These are phyloP conservation scores for Xerocomus spinulosus DNA, from an alignment of 768 basidiomycete genomes.

Conservation along the genomic window DNA sequence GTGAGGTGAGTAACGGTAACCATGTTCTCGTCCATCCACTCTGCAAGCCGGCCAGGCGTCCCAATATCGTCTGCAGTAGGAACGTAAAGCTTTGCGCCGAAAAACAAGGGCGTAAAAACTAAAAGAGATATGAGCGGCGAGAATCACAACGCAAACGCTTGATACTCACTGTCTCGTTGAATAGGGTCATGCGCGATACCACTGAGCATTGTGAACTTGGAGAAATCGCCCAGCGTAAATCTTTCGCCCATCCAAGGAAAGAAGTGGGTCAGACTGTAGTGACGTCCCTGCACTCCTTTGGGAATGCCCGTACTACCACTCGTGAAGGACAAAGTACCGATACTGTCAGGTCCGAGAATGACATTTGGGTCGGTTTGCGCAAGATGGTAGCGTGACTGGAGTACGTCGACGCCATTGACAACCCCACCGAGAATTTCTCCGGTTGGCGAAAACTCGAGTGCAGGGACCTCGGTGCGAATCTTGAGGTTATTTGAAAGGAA, in stretches of 20 bases:
- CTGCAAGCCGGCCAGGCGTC: conserved; percentile 91
- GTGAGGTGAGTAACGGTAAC: conserved; percentile 98
- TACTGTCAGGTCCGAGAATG: conserved; percentile 87
- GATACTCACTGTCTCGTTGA: conserved; percentile 88
- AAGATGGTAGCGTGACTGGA: conserved; percentile 49
- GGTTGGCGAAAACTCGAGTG: conserved; percentile 65
- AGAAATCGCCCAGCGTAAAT: conserved; percentile 68
- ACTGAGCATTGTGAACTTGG: conserved; percentile 96
- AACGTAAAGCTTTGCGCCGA: conserved; percentile 92
- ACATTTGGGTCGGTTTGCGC: conserved; percentile 75
- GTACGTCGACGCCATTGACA: conserved; percentile 49
- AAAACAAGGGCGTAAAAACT: conserved; percentile 99
- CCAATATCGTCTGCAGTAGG: conserved; percentile 97
- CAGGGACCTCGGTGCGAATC: conserved; percentile 88
- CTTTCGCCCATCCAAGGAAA: conserved; percentile 98
- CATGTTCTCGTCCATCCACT: conserved; percentile 94
- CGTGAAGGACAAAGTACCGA: conserved; percentile 94
- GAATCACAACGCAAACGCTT: neutral
- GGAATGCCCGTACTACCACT: conserved; percentile 97
- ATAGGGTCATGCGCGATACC: conserved; percentile 99
- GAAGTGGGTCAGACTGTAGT: conserved; percentile 96
- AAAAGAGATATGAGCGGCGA: conserved; percentile 7
- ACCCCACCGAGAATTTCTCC: conserved; percentile 67
- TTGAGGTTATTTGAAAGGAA: conserved; percentile 75
- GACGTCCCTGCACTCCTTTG: conserved; percentile 94